Evolutionary conservation across 2,329 filamentous ascomycete genomes (phyloP).

Genomic region (Lojkania enalia): DNA sequence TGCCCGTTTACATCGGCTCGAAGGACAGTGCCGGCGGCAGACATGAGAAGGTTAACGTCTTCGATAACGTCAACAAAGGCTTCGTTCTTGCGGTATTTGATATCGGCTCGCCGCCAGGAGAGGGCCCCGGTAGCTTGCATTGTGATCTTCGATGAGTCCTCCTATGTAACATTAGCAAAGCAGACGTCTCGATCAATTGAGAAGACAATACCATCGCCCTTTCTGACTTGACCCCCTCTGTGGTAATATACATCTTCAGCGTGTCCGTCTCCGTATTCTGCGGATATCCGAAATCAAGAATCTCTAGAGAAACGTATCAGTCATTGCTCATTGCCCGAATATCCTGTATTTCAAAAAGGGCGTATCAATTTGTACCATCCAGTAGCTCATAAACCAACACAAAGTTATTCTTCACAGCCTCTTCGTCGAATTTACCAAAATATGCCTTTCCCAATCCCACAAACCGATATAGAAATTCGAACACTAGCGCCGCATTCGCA

Average conservation of each 20-base stretch:
- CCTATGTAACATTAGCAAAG: conserved; percentile 44
- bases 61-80: conserved; percentile 99
- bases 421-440: conserved; percentile 99
- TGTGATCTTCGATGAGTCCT: conserved; percentile 96
- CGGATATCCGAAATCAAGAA: conserved; percentile 97
- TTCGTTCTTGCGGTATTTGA: conserved; percentile 99
- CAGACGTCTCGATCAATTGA: background rate
- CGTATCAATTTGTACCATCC: conserved; percentile 66
- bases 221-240: conserved; percentile 95
- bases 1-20: conserved; percentile 96
- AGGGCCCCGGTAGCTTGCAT: conserved; percentile 98
- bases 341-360: background rate
- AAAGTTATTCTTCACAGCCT: conserved; percentile 99
- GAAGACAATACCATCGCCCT: conserved; percentile 58
- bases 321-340: background rate
- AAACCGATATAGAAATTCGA: conserved; percentile 94
- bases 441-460: conserved; percentile 90
- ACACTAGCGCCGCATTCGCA: conserved; percentile 95
- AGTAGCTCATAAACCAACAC: conserved; percentile 96
- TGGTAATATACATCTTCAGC: conserved; percentile 99
- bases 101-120: conserved; percentile 95
- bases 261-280: conserved; percentile 99
- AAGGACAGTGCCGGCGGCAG: conserved; percentile 91
- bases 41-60: conserved; percentile 98
- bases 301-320: conserved; percentile 62